phyloP scores from a whole-genome alignment of 1,284 basidiomycete genomes.

The Pisolithus thermaeus region DNA sequence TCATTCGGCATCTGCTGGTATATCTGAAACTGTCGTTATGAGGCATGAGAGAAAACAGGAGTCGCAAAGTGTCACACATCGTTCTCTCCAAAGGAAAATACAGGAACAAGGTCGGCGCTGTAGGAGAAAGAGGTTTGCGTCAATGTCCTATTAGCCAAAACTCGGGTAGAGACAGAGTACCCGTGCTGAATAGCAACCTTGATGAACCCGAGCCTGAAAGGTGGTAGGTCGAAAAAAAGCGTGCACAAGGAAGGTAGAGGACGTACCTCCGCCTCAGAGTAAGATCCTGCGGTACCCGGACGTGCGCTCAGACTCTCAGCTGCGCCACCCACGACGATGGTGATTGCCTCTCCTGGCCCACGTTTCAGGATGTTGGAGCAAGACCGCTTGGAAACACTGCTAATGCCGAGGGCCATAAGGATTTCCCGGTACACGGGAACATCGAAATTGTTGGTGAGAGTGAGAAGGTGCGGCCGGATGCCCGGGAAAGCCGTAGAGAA shows the following conservation, averaged over 20 bases:
- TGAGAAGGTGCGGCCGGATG: conserved; percentile 89
- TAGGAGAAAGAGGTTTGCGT: no score
- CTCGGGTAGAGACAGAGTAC: conserved; percentile 34
- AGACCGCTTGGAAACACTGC: conserved; percentile 85
- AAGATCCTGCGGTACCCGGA: conserved; percentile 93
- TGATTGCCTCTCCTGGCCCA: conserved; percentile 68
- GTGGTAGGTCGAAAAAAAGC: conserved; percentile 1
- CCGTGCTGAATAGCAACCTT: conserved; percentile 95
- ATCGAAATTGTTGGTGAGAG: conserved; percentile 85
- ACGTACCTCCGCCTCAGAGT: conserved; percentile 74
- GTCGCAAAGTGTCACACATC: conserved; percentile 57
- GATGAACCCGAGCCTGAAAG: conserved; percentile 81
- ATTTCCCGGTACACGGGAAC: conserved; percentile 94
- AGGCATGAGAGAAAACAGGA: not conserved
- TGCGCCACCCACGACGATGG: conserved; percentile 96
- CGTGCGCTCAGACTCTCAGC: conserved; percentile 90
- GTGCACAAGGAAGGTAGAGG: not conserved
- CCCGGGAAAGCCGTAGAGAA: conserved; percentile 90
- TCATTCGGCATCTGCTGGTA: conserved; percentile 95
- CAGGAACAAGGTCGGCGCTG: conserved; percentile 88
- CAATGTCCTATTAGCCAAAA: conserved; percentile 1
- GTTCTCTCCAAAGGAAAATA: conserved; percentile 98
- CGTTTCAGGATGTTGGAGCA: conserved; percentile 81
- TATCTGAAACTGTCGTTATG: conserved; percentile 50
- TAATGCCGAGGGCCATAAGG: conserved; percentile 79